A percentile compares a stretch with the other conserved stretches of the same genome.
Conservation (phyloP, 345 rosid species). For the Citrus glauca region DNA sequence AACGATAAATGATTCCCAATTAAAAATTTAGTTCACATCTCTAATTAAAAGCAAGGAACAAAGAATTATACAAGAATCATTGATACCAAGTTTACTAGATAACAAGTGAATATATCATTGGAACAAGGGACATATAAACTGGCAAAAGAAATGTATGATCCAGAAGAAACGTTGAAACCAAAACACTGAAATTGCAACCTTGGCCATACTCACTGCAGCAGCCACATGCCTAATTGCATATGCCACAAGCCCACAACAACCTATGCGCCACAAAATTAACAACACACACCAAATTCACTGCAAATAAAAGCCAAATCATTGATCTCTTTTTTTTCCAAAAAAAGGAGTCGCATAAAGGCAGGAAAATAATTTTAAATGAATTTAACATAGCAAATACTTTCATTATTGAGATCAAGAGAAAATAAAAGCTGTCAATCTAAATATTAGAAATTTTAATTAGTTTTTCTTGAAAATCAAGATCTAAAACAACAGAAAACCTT, state of each 20-base stretch:
- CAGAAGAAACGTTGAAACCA: slow-evolving; percentile 79
- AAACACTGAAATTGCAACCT: slow-evolving; percentile 96
- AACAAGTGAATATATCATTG: slow-evolving; percentile 28
- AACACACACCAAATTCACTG: background rate
- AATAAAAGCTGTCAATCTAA: no score
- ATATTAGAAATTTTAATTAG: background rate
- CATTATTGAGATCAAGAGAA: no score
- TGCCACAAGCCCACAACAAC: slow-evolving; percentile 99
- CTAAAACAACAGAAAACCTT: no score
- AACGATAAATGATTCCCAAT: background rate
- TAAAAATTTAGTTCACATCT: background rate
- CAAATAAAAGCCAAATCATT: slow-evolving; percentile 4
- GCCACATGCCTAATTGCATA: slow-evolving; percentile 99
- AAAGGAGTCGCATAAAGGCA: no score
- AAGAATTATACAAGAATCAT: background rate
- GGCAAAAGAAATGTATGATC: slow-evolving; percentile 80
- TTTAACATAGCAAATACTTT: background rate
- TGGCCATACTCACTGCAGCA: slow-evolving; percentile 97
- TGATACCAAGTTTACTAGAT: background rate
- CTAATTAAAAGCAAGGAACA: background rate
- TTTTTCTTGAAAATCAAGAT: no score
- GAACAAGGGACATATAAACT: slow-evolving; percentile 82
- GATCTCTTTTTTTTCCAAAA: background rate
- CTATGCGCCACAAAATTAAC: slow-evolving; percentile 30
- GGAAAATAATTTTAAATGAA: no score